A percentile compares a stretch with the other conserved stretches of the same genome.
Evolutionary conservation across 768 basidiomycete genomes (phyloP).

Genomic region (Rhizopogon sp.): DNA sequence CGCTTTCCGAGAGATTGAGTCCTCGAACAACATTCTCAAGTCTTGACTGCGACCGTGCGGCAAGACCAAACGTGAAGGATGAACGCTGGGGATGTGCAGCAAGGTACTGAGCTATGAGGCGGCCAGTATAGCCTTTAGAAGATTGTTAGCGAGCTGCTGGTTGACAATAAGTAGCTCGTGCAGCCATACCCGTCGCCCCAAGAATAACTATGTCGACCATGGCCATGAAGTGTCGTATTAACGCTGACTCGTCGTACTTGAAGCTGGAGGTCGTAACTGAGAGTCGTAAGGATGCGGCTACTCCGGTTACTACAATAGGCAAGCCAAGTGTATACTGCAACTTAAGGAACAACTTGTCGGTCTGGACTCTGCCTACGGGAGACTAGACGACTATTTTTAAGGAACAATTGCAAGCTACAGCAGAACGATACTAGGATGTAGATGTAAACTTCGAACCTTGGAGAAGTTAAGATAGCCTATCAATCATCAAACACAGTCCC

Average conservation of each 20-base stretch:
- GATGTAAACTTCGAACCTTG: not conserved
- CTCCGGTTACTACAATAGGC: not conserved
- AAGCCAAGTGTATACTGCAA: no score
- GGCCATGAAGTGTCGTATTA: not conserved
- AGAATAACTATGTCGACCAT: slow-evolving; percentile 61
- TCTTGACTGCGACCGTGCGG: slow-evolving; percentile 62
- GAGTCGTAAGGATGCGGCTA: no score
- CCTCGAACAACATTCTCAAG: slow-evolving; percentile 48
- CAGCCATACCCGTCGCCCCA: slow-evolving; percentile 54
- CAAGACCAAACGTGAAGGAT: slow-evolving; percentile 62
- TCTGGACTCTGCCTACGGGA: no score
- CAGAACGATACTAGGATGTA: not conserved
- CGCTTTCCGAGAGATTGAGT: slow-evolving; percentile 32
- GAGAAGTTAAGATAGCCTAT: not conserved
- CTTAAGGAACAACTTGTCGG: no score
- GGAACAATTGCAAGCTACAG: not conserved
- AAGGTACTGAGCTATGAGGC: slow-evolving; percentile 65
- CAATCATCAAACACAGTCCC: slow-evolving; percentile 52
- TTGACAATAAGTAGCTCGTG: not conserved
- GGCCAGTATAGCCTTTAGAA: slow-evolving; percentile 58
- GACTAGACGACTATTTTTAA: not conserved
- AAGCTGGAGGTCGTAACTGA: no score
- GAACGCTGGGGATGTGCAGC: slow-evolving; percentile 52
- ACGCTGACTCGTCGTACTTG: no score
- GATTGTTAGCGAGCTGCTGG: not conserved